Evolutionary conservation across 306 rosid genomes (phyloP), one percentile per base, ranked within the genome.

Genomic region (Malus sieversii): DNA sequence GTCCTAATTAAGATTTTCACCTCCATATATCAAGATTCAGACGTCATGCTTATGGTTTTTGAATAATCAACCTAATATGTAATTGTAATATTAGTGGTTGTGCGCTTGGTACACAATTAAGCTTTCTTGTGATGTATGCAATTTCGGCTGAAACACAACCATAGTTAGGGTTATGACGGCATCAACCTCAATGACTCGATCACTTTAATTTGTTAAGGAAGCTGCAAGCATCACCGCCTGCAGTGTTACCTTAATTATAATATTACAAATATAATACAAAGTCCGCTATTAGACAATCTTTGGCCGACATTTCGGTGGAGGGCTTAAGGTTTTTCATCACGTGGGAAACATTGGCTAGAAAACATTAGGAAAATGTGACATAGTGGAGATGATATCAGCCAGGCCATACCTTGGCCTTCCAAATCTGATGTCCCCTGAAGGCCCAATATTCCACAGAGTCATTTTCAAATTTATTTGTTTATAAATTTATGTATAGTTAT

Each of bases 261-360:
- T 8, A 8, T 20, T 57, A n/a, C 23, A 19, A n/a, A 57, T 57
- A 57, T 20, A 60, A 60, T 64, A 64, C 44, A 55, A 48, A 59
- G 52, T 27, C 69, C 45, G 61, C 29, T 33, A 48, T 48, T 48
- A 27, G 63, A 68, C 80, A 20, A 71, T 33, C 70, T 77, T 75
- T 78, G 85, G 87, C 88, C 88, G 88, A 82, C 88, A 78, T 30
- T 5, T 16, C 58, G 27, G 25, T 35, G 16, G 23, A 57, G 35
- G 5, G 48, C 64, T 71, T 20, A 20, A 55, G 52, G 53, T 63
- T 66, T 58, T 66, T 66, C 57, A 74, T 72, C 82, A 82, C 87
- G 88, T 85, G 91, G 85, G 79, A 73, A 82, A 78, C 81, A 80
- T 82, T 77, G 55, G 61, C 52, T 66, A 27, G 35, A 70, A 69